phyloP scores from a whole-genome alignment of 106 monocot species.

The Dendrobium catenatum region DNA sequence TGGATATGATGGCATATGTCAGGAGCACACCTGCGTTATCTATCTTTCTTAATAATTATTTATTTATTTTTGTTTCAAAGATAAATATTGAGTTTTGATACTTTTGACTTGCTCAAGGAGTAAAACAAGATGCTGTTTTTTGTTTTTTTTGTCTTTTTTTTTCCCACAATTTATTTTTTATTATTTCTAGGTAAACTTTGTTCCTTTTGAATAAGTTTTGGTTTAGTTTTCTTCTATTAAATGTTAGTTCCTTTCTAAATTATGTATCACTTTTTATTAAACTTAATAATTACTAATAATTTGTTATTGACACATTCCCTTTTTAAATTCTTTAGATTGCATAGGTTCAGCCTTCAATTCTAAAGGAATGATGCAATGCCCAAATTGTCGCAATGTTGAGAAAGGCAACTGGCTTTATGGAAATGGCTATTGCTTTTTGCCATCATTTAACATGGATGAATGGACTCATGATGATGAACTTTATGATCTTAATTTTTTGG shows the following conservation, averaged over 20 bases:
- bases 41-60: background rate
- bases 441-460: slow-evolving; percentile 45
- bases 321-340: slow-evolving; percentile 53
- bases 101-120: background rate
- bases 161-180: background rate
- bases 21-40: background rate
- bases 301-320: slow-evolving; percentile 1
- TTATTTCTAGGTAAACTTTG: background rate
- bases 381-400: slow-evolving; percentile 76
- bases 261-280: background rate
- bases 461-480: slow-evolving; percentile 61
- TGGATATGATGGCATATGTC: background rate
- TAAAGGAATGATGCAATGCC: slow-evolving; percentile 82
- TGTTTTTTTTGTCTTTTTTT: background rate
- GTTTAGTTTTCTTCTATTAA: background rate
- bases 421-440: slow-evolving; percentile 40
- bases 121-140: background rate
- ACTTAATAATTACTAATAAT: background rate
- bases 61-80: background rate
- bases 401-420: slow-evolving; percentile 77
- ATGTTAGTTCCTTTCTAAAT: background rate
- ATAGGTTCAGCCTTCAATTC: slow-evolving; percentile 88
- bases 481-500: slow-evolving; percentile 48
- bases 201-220: background rate
- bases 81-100: background rate